Evolutionary conservation across 768 basidiomycete species (phyloP).

Genomic region (Lactifluus piperatus): DNA sequence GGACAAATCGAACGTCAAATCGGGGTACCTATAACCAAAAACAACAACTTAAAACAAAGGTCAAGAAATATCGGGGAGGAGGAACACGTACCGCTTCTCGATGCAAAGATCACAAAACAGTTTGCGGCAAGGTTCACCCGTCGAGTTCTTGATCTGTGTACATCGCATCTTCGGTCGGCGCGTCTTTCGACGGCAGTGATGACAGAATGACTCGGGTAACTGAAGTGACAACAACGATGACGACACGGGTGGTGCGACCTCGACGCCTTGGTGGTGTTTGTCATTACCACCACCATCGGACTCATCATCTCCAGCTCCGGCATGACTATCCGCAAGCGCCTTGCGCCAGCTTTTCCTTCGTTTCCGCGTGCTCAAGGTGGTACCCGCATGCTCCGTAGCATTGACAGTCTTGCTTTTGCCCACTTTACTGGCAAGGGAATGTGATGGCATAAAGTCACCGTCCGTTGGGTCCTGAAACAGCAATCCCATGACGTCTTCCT

Average conservation of each 20-base stretch:
- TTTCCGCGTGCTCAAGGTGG: neutral
- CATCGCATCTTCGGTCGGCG: slow-evolving; percentile 11
- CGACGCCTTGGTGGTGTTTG: neutral
- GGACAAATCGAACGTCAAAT: slow-evolving; percentile 29
- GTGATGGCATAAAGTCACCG: neutral
- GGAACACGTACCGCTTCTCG: slow-evolving; percentile 12
- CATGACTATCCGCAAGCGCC: neutral
- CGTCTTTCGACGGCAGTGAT: slow-evolving; percentile 14
- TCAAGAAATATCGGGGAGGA: neutral
- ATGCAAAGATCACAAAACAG: slow-evolving; percentile 14
- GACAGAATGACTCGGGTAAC: neutral
- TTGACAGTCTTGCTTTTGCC: neutral
- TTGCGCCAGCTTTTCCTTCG: slow-evolving; percentile 11
- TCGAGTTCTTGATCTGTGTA: neutral
- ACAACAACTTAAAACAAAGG: neutral
- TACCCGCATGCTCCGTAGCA: neutral
- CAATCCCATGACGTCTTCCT: neutral
- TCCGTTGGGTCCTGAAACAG: neutral
- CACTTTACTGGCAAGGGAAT: neutral
- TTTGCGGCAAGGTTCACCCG: neutral
- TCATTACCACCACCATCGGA: no score
- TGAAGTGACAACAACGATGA: neutral
- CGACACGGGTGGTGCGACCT: neutral
- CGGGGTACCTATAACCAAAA: slow-evolving; percentile 30
- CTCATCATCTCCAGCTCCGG: neutral